Evolutionary conservation across 352 stramenopile genomes (phyloP).

Genomic region (Globisporangium radiosum): DNA sequence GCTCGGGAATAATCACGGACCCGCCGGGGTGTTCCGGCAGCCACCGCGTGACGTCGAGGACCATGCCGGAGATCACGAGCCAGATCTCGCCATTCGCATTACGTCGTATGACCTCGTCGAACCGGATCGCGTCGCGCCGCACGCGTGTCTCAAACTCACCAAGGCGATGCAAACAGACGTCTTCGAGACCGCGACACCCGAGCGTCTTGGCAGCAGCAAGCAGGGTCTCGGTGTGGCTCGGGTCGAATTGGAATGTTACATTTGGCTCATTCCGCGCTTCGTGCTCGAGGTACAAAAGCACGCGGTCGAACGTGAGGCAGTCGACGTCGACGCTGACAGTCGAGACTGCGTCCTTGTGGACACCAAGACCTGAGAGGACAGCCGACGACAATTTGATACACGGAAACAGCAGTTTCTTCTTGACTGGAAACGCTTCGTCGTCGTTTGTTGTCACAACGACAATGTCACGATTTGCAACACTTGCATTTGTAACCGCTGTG

Average conservation of each 20-base stretch:
- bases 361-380: constrained; percentile 61
- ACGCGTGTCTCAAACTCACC: constrained; percentile 82
- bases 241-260: constrained; percentile 74
- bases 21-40: constrained; percentile 83
- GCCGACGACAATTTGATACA: constrained; percentile 85
- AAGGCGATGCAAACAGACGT: constrained; percentile 66
- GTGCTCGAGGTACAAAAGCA: constrained; percentile 85
- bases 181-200: constrained; percentile 63
- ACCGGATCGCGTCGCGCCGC: constrained; percentile 71
- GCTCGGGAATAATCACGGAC: constrained; percentile 72
- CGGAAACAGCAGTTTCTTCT: constrained; percentile 83
- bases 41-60: constrained; percentile 86
- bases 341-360: constrained; percentile 64
- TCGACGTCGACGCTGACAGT: constrained; percentile 74
- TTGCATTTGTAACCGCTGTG: constrained; percentile 11
- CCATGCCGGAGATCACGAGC: constrained; percentile 87
- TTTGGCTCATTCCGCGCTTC: constrained; percentile 53
- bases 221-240: constrained; percentile 66
- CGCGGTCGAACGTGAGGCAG: constrained; percentile 85
- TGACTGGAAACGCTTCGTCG: constrained; percentile 86
- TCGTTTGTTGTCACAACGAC: constrained; percentile 78
- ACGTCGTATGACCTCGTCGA: constrained; percentile 67
- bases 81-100: constrained; percentile 74
- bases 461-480: constrained; percentile 32
- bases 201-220: constrained; percentile 60